phyloP scores from a whole-genome alignment of 441 rosid genomes.

The Corymbia citriodora region DNA sequence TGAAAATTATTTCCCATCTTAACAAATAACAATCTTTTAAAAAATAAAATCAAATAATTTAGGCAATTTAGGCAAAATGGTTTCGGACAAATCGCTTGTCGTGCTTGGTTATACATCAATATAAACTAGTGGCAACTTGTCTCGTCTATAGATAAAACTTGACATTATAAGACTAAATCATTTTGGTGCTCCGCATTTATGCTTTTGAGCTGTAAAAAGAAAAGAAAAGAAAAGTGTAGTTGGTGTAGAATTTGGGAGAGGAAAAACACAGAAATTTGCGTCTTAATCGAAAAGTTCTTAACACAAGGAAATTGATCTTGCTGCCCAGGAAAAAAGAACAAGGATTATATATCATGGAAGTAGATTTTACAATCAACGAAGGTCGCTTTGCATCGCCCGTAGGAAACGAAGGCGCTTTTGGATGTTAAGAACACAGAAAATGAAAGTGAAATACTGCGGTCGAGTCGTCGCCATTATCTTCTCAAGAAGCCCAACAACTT shows the following conservation, averaged over 20 bases:
- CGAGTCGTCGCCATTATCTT: not conserved
- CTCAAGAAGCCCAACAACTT: not conserved
- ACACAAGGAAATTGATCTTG: not conserved
- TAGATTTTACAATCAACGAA: not conserved
- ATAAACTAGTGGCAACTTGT: not conserved
- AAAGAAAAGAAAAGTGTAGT: not conserved
- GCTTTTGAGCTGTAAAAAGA: not conserved
- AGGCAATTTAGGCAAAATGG: not conserved
- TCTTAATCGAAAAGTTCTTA: not conserved
- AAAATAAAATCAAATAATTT: too few relatives aligned
- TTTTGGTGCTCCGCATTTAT: not conserved
- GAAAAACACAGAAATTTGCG: not conserved
- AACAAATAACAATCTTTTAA: not conserved
- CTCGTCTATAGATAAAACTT: not conserved
- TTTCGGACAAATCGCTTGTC: not conserved
- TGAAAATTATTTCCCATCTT: not conserved
- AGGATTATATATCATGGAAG: not conserved
- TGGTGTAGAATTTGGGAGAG: not conserved
- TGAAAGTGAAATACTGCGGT: not conserved
- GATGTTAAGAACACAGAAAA: not conserved
- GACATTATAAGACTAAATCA: not conserved
- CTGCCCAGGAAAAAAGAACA: not conserved
- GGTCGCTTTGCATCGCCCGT: not conserved
- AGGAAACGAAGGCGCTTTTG: not conserved
- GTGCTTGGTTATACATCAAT: accelerated